phyloP scores from a whole-genome alignment of 495 filamentous ascomycete species.

The Trypethelium eluteriae region DNA sequence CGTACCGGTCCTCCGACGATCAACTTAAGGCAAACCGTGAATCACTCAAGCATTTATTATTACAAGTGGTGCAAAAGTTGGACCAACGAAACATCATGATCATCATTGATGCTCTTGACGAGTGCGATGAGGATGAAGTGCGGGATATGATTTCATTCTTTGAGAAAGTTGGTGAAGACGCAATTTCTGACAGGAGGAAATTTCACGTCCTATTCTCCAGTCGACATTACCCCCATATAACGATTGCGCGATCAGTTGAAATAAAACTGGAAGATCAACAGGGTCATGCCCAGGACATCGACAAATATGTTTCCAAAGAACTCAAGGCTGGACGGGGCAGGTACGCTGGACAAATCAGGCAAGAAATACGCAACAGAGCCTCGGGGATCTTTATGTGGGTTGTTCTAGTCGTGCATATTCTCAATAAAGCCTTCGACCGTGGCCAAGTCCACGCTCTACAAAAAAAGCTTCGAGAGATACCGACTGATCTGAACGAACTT shows the following conservation, averaged over 20 bases:
- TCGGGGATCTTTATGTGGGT: constrained; percentile 30
- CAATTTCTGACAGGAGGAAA: neutral
- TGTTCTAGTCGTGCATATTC: constrained; percentile 21
- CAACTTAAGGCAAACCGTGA: neutral
- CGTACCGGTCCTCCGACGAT: neutral
- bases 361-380: constrained; percentile 19
- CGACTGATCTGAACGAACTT: constrained; percentile 14
- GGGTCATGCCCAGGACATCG: constrained; percentile 22
- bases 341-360: constrained; percentile 1
- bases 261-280: constrained; percentile 18
- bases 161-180: constrained; percentile 12
- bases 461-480: constrained; percentile 15
- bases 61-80: constrained; percentile 23
- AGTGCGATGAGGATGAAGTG: constrained; percentile 28
- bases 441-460: constrained; percentile 16
- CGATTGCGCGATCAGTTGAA: constrained; percentile 13
- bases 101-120: constrained; percentile 41
- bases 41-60: constrained; percentile 6
- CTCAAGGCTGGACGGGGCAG: constrained; percentile 7
- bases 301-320: constrained; percentile 18
- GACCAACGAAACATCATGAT: constrained; percentile 21
- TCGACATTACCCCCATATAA: constrained; percentile 27
- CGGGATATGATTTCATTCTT: constrained; percentile 26
- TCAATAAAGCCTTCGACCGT: constrained; percentile 22
- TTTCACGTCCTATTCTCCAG: constrained; percentile 25